These are phyloP conservation scores for Sugiyamaella pinicola DNA, from an alignment of 1,139 yeast species.

Conservation along the genomic window DNA sequence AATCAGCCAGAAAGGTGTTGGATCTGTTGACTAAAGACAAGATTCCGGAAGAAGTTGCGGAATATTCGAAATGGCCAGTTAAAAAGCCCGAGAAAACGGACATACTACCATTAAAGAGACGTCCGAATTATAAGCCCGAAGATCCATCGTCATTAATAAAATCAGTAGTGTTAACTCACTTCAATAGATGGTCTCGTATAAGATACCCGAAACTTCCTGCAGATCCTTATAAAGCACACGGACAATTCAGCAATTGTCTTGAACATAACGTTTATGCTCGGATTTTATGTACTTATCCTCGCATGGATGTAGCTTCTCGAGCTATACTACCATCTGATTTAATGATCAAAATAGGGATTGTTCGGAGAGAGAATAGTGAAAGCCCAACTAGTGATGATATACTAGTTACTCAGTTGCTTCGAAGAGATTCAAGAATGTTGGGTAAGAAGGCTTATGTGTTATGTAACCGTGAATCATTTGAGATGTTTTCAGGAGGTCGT, in stretches of 20 bases:
- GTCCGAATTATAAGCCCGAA: conserved; percentile 15
- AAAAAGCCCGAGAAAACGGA: neutral
- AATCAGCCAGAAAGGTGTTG: conserved; percentile 14
- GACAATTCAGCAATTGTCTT: conserved; percentile 10
- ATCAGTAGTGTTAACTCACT: conserved; percentile 31
- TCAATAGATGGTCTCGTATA: conserved; percentile 30
- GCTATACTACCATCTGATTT: conserved; percentile 36
- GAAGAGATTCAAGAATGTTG: neutral
- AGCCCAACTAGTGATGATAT: no score
- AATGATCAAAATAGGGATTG: conserved; percentile 35
- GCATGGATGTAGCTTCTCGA: conserved; percentile 36
- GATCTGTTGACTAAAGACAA: neutral
- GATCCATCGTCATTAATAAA: conserved; percentile 21
- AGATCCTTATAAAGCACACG: conserved; percentile 17
- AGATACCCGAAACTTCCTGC: conserved; percentile 22
- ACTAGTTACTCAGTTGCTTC: conserved; percentile 21
- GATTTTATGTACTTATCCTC: conserved; percentile 37
- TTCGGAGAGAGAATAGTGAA: conserved; percentile 14
- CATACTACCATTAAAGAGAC: conserved; percentile 2
- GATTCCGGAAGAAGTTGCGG: neutral
- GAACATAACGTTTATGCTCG: conserved; percentile 36
- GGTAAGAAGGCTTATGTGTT: conserved; percentile 27
- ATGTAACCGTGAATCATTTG: conserved; percentile 18
- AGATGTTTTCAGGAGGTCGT: conserved; percentile 16
- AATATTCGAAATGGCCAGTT: conserved; percentile 6